Conservation (phyloP, 1,284 basidiomycete species). For the Melampsora allii-populina region DNA sequence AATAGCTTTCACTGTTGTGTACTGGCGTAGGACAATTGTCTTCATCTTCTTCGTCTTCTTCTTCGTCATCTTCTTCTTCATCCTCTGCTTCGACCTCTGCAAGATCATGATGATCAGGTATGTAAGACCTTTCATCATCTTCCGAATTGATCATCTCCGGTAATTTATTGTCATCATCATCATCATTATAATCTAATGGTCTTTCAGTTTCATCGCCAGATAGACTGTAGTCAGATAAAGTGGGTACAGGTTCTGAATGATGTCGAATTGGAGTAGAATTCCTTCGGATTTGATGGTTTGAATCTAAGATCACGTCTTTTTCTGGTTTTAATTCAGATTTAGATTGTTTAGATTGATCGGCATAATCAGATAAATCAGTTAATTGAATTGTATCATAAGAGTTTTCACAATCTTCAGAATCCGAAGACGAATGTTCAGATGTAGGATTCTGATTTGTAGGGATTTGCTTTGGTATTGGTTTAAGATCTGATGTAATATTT, state of each 20-base stretch:
- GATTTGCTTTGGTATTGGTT: not conserved
- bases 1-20: not conserved
- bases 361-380: not conserved
- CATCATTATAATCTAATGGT: not conserved
- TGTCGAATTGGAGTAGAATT: not conserved
- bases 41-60: not conserved
- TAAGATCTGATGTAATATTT: not conserved
- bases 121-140: not conserved
- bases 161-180: not conserved
- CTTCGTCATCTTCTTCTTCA: not conserved
- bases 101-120: not conserved
- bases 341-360: not conserved
- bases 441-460: too few species aligned
- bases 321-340: not conserved
- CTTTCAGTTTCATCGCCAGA: not conserved
- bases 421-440: not conserved
- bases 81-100: not conserved
- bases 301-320: not conserved
- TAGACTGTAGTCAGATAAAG: not conserved
- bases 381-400: not conserved
- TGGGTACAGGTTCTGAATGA: constrained; percentile 2
- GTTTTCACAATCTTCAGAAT: not conserved
- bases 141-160: not conserved
- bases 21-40: constrained; percentile 1
- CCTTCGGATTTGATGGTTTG: too few species aligned